These are phyloP conservation scores for Talaromyces piceae DNA, from an alignment of 2,329 filamentous ascomycete species.

Conservation along the genomic window DNA sequence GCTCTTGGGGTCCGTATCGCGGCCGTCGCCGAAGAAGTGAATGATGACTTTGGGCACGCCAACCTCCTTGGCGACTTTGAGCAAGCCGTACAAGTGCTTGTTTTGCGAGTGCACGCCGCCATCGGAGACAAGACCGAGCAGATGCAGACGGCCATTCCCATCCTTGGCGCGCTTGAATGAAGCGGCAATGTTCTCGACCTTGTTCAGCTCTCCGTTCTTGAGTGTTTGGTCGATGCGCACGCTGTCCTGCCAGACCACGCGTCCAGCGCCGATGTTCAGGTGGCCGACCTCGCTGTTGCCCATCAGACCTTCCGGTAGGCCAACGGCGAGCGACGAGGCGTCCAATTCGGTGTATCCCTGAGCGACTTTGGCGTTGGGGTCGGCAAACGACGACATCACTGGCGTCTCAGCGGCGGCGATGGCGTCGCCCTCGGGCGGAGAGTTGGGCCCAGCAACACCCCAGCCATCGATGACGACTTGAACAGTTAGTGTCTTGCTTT, in stretches of 20 bases:
- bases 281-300: constrained; percentile 98
- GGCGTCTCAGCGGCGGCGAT: constrained; percentile 91
- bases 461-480: constrained; percentile 98
- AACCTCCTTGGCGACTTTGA: constrained; percentile 83
- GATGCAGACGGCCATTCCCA: constrained; percentile 84
- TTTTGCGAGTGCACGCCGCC: constrained; percentile 97
- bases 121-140: constrained; percentile 87
- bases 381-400: constrained; percentile 80
- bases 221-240: constrained; percentile 92
- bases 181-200: constrained; percentile 68
- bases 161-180: constrained; percentile 73
- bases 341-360: constrained; percentile 90
- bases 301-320: constrained; percentile 94
- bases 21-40: constrained; percentile 97
- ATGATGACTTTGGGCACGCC: constrained; percentile 88
- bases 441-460: constrained; percentile 76
- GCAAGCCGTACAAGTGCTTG: constrained; percentile 78
- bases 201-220: constrained; percentile 72
- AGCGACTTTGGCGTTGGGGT: constrained; percentile 58
- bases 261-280: constrained; percentile 93
- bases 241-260: constrained; percentile 97
- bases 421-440: constrained; percentile 84
- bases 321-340: constrained; percentile 90
- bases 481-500: constrained; percentile 19
- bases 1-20: constrained; percentile 96